phyloP scores from a whole-genome alignment of 2,329 filamentous ascomycete species.

The Alternaria triticina region DNA sequence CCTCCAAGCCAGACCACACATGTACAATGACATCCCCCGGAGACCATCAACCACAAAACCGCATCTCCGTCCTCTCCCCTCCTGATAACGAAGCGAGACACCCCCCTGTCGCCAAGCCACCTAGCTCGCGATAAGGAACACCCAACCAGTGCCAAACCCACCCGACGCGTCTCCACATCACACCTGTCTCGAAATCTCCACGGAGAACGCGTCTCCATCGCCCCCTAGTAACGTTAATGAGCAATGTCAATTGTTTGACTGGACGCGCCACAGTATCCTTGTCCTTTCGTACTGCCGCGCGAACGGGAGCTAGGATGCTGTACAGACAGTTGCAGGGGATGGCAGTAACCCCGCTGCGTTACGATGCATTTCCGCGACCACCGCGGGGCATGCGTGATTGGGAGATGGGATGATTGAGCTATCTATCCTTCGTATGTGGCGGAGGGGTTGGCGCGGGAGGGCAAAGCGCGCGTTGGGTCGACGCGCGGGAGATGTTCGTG shows the following conservation, averaged over 20 bases:
- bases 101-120: conserved; percentile 15
- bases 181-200: conserved; percentile 25
- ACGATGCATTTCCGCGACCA: conserved; percentile 24
- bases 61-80: conserved; percentile 20
- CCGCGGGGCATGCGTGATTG: conserved; percentile 22
- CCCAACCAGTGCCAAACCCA: background rate
- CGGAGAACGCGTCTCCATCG: conserved; percentile 24
- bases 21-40: conserved; percentile 6
- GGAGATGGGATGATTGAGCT: background rate
- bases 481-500: conserved; percentile 6
- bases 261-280: background rate
- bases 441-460: background rate
- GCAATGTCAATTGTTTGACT: conserved; percentile 25
- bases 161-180: conserved; percentile 4
- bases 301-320: background rate
- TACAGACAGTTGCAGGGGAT: background rate
- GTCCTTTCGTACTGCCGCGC: background rate
- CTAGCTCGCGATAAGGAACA: conserved; percentile 15
- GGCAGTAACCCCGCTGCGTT: background rate
- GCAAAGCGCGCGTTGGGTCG: background rate
- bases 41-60: conserved; percentile 1
- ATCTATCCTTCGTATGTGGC: background rate
- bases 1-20: background rate
- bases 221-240: conserved; percentile 3
- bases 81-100: conserved; percentile 14